Conservation (phyloP, 2,329 filamentous ascomycete species). For the Helminthosporium solani region DNA sequence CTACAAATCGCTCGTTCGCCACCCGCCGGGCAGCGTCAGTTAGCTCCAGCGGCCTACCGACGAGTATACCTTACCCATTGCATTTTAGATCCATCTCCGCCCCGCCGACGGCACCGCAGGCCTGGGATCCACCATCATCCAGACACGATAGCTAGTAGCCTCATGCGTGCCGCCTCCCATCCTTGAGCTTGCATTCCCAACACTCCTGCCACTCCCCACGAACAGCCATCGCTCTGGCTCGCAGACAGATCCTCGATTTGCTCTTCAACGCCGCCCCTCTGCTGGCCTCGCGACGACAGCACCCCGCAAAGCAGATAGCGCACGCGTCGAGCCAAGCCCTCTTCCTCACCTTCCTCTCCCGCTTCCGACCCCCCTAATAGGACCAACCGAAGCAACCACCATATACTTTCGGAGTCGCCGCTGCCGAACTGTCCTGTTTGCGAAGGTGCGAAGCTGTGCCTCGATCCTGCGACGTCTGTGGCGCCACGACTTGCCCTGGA, state of each 20-base stretch:
- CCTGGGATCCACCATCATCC: conserved; percentile 3
- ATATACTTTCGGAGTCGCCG: conserved; percentile 8
- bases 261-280: conserved; percentile 35
- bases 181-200: neutral
- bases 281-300: conserved; percentile 26
- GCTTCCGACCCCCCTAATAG: conserved; percentile 49
- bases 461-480: conserved; percentile 15
- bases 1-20: conserved; percentile 1
- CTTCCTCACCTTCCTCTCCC: conserved; percentile 48
- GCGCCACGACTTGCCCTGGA: conserved; percentile 19
- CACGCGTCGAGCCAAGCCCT: conserved; percentile 46
- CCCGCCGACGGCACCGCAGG: conserved; percentile 5
- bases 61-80: neutral
- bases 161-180: conserved; percentile 20
- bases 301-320: conserved; percentile 36
- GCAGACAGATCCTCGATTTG: conserved; percentile 34
- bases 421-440: conserved; percentile 12
- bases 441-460: conserved; percentile 18
- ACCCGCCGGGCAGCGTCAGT: conserved; percentile 4
- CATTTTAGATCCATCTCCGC: neutral
- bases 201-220: conserved; percentile 8
- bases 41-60: neutral
- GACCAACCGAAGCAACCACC: neutral
- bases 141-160: neutral
- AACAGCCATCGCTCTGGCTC: conserved; percentile 43